These are phyloP conservation scores for Barnettozyma siamensis DNA, from an alignment of 805 yeast genomes.

Conservation along the genomic window DNA sequence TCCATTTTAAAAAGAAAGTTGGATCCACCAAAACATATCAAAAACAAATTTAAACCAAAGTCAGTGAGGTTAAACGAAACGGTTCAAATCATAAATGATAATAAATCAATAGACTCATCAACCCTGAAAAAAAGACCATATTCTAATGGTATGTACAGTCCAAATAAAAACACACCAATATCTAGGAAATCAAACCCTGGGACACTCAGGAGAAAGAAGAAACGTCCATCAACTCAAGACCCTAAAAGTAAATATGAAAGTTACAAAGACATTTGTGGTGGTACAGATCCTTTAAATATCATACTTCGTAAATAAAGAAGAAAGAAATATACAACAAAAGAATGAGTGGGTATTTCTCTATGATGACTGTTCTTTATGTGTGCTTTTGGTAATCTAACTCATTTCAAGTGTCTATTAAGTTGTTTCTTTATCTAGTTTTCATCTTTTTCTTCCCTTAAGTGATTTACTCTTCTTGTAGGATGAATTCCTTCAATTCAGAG, in stretches of 20 bases:
- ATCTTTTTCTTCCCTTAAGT: too few relatives aligned
- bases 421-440: too few relatives aligned
- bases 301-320: conserved; percentile 1
- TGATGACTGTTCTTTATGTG: neutral
- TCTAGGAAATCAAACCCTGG: neutral
- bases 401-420: too few relatives aligned
- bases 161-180: neutral
- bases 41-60: too few relatives aligned
- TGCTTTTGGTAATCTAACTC: neutral
- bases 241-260: conserved; percentile 5
- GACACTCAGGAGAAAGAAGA: neutral
- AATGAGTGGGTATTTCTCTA: neutral
- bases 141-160: neutral
- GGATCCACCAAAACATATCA: neutral
- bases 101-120: neutral
- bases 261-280: conserved; percentile 10
- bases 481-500: conserved; percentile 69
- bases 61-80: neutral
- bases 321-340: neutral
- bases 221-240: conserved; percentile 2
- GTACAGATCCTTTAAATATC: conserved; percentile 18
- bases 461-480: conserved; percentile 36
- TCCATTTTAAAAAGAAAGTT: too few relatives aligned
- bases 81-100: neutral
- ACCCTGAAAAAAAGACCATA: neutral